A percentile compares a stretch with the other conserved stretches of the same genome.
phyloP scores from a whole-genome alignment of 345 rosid species.

The Heritiera littoralis region DNA sequence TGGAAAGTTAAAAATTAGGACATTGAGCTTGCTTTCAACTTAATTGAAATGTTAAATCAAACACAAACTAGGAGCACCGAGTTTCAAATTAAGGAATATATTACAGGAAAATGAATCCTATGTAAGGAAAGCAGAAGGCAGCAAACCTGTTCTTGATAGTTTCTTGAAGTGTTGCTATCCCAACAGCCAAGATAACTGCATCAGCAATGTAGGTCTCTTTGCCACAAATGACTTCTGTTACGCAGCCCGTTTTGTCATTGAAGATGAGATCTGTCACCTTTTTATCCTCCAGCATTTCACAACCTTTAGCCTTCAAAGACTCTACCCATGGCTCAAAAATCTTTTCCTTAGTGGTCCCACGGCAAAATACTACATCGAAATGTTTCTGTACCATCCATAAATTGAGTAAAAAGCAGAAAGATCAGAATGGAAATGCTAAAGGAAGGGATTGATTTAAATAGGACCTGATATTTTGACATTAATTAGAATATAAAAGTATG shows the following conservation, averaged over 20 bases:
- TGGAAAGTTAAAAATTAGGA: background rate
- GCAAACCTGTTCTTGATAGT: conserved; percentile 51
- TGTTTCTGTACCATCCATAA: conserved; percentile 41
- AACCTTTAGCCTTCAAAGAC: conserved; percentile 41
- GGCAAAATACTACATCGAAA: conserved; percentile 51
- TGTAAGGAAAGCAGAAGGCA: background rate
- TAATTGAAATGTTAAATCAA: background rate
- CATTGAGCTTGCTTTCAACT: background rate
- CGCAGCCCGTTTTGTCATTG: conserved; percentile 47
- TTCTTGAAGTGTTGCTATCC: conserved; percentile 52
- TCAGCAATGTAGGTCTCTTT: conserved; percentile 40
- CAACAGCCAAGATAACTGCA: conserved; percentile 58
- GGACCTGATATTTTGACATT: background rate
- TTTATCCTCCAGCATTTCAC: conserved; percentile 39
- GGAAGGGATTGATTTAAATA: background rate
- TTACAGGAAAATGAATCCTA: background rate
- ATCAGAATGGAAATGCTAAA: background rate
- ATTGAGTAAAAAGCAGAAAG: background rate
- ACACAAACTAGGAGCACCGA: background rate
- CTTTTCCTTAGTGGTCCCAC: conserved; percentile 43
- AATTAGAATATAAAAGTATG: background rate
- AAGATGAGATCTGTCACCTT: conserved; percentile 39
- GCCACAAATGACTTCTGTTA: conserved; percentile 51
- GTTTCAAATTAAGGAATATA: background rate
- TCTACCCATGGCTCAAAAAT: conserved; percentile 60